Evolutionary conservation across 2,329 filamentous ascomycete species (phyloP).

Genomic region (Fusarium irregulare): DNA sequence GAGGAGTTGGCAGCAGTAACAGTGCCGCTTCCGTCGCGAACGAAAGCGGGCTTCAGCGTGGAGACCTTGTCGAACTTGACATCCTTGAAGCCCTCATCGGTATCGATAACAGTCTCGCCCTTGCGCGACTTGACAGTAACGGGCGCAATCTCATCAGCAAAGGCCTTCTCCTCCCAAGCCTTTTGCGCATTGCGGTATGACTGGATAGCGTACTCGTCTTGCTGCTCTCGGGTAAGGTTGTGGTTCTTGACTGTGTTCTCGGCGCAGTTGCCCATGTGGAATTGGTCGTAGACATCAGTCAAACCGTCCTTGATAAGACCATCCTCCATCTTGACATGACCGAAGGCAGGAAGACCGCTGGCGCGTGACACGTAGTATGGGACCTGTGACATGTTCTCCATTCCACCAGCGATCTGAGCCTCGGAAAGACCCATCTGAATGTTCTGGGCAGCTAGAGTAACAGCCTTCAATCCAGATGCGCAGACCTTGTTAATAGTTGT

Average conservation of each 20-base stretch:
- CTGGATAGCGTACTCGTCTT: conserved; percentile 90
- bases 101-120: conserved; percentile 80
- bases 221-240: conserved; percentile 81
- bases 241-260: conserved; percentile 94
- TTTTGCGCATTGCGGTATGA: conserved; percentile 91
- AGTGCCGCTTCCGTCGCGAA: conserved; percentile 85
- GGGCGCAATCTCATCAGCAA: conserved; percentile 89
- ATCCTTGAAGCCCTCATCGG: conserved; percentile 90
- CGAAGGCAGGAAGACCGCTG: conserved; percentile 85
- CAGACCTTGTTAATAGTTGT: conserved; percentile 99
- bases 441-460: conserved; percentile 89
- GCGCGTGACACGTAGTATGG: conserved; percentile 90
- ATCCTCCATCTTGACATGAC: conserved; percentile 88
- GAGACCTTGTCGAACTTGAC: conserved; percentile 88
- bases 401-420: conserved; percentile 91
- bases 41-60: conserved; percentile 89
- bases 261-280: conserved; percentile 98
- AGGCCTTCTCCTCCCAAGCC: conserved; percentile 85
- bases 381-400: conserved; percentile 97
- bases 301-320: conserved; percentile 94
- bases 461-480: conserved; percentile 92
- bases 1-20: conserved; percentile 96
- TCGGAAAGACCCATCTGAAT: conserved; percentile 92
- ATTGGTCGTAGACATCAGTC: conserved; percentile 95
- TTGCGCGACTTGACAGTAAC: conserved; percentile 88